Evolutionary conservation across 2,329 filamentous ascomycete genomes (phyloP).

Genomic region (Metarhizium album): DNA sequence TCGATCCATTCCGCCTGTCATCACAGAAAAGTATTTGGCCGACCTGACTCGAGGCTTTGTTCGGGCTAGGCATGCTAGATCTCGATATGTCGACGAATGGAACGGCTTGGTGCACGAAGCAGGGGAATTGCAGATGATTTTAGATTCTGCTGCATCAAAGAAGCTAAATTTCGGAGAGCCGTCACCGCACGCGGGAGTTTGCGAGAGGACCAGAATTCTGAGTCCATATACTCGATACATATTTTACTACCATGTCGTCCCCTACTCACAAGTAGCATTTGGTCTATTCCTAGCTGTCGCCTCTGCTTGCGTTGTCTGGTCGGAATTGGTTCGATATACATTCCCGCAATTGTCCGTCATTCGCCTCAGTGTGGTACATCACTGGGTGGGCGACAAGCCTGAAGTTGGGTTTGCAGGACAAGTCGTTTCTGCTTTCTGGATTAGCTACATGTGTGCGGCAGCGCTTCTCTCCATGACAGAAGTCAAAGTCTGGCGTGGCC

Average conservation of each 20-base stretch:
- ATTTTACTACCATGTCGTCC: conserved; percentile 62
- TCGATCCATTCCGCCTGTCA: conserved; percentile 59
- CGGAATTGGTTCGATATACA: conserved; percentile 78
- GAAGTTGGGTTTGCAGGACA: conserved; percentile 82
- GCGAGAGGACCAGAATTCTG: conserved; percentile 48
- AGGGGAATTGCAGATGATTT: conserved; percentile 63
- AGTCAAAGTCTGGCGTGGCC: conserved; percentile 94
- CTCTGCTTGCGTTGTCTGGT: conserved; percentile 82
- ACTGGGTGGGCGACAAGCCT: conserved; percentile 58
- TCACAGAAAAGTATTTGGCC: conserved; percentile 88
- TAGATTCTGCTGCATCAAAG: conserved; percentile 74
- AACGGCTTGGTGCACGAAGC: conserved; percentile 65
- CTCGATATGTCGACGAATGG: conserved; percentile 81
- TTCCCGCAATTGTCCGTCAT: conserved; percentile 65
- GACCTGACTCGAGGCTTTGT: conserved; percentile 75
- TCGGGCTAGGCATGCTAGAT: conserved; percentile 71
- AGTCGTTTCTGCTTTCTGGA: conserved; percentile 73
- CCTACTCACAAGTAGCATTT: conserved; percentile 51
- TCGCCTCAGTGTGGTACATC: conserved; percentile 58
- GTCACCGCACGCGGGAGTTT: conserved; percentile 42
- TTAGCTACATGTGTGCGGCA: conserved; percentile 91
- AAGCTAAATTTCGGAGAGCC: conserved; percentile 63
- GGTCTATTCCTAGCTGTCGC: conserved; percentile 62
- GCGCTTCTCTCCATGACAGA: conserved; percentile 81
- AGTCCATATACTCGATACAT: conserved; percentile 77